Base-by-base conservation (phyloP, 1,284 basidiomycete genomes). In the Puccinia hordei region DNA sequence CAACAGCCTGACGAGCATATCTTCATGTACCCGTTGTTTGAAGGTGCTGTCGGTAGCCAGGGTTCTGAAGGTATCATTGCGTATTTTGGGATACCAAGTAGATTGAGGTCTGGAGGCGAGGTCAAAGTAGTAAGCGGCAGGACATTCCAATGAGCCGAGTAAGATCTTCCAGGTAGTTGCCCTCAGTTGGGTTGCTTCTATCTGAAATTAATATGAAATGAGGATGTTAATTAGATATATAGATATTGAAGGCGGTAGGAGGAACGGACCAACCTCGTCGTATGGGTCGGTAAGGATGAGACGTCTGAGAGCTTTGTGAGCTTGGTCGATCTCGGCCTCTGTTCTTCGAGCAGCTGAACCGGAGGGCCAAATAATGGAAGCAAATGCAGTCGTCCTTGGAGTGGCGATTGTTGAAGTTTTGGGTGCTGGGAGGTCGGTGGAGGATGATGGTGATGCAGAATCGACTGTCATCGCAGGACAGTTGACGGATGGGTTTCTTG, bases 41-140 rank as follows among this genome's bases (percentile, higher is more conserved):
- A 98, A 99, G 12, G 92, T 92, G 82, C 91, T 90, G 85, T 98
- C 96, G 0, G 95, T 98, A 1, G 95, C 94, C 30, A 99, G 87
- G 13, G 96, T 99, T 76, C 96, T 93, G 83, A 87, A 87, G 44
- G 85, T 86, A 82, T 89, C 88, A 83, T 89, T 88, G 44, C 87
- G 86, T 83, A 89, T 86, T 86, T 89, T 86, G 24, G 83, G 66
- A 38, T 72, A 79, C 77, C 77, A 79, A 55, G 49, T 57, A 19
- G 77, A 71, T 63, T 71, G 65, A 22, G 33, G 66, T 46, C 77
- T 57, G 17, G 66, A 59, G 55, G 53, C 68, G 22, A 79, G 57
- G 19, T 79, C 77, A 12, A 71, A 61, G 46, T 79, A 79, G 46
- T 79, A 72, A 38, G 35, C 53, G 2, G 77, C 66, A 35, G 65